Conservation (phyloP, 345 rosid genomes). For the Melastoma malabathricum region DNA sequence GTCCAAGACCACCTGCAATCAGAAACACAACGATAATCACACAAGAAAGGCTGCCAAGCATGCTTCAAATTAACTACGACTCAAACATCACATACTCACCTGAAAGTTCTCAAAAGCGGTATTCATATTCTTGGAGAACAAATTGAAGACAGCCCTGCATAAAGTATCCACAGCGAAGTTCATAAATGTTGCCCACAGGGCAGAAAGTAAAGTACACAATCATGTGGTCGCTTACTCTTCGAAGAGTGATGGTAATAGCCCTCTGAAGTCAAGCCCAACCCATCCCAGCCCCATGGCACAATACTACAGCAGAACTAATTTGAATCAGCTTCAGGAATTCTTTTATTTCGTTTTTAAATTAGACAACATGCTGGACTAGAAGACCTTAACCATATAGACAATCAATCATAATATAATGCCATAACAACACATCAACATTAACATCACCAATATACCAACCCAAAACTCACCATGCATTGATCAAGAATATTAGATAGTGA, state of each 20-base stretch:
- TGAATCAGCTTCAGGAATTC: conserved; percentile 1
- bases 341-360: too few species aligned
- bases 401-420: too few species aligned
- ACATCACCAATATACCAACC: too few species aligned
- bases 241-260: conserved; percentile 85
- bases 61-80: too few species aligned
- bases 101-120: conserved; percentile 84
- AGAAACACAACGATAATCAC: conserved; percentile 1
- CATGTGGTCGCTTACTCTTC: conserved; percentile 48
- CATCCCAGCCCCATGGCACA: conserved; percentile 96
- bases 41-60: too few species aligned
- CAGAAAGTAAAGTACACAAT: too few species aligned
- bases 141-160: conserved; percentile 83
- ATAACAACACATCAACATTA: not conserved
- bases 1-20: conserved; percentile 82
- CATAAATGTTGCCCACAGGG: too few species aligned
- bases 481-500: conserved; percentile 87
- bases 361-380: too few species aligned
- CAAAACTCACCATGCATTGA: conserved; percentile 69
- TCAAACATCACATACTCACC: conserved; percentile 20
- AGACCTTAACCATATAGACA: too few species aligned
- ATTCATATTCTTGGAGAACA: conserved; percentile 80
- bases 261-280: conserved; percentile 95
- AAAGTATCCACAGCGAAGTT: conserved; percentile 5
- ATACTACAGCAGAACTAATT: conserved; percentile 32